A percentile compares a stretch with the other conserved stretches of the same genome.
These are phyloP conservation scores for Solanum verrucosum DNA, from an alignment of 257 asterid genomes.

Conservation along the genomic window DNA sequence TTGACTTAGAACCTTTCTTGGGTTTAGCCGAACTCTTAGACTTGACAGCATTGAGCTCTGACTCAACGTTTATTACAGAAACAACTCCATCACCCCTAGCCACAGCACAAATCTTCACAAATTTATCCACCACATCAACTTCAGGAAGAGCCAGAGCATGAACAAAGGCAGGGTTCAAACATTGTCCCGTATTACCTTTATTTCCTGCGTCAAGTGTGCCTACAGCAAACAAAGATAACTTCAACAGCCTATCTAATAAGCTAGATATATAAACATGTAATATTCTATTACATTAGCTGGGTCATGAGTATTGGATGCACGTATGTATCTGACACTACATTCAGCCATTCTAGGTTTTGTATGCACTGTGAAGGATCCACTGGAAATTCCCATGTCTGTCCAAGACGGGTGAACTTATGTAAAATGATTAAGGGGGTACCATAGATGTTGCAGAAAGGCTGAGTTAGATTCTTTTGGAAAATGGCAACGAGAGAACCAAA, in stretches of 20 bases:
- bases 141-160: conserved; percentile 81
- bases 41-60: conserved; percentile 39
- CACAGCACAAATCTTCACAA: conserved; percentile 77
- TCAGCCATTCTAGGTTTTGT: neutral
- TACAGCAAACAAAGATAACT: conserved; percentile 5
- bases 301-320: neutral
- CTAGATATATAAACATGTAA: neutral
- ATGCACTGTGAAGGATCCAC: neutral
- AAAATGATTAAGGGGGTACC: neutral
- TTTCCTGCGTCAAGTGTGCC: conserved; percentile 32
- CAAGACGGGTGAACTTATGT: neutral
- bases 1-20: conserved; percentile 31
- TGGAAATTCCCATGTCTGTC: neutral
- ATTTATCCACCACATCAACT: conserved; percentile 53
- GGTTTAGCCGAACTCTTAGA: conserved; percentile 38
- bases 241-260: neutral
- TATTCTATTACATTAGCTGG: neutral
- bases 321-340: neutral
- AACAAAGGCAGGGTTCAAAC: conserved; percentile 79
- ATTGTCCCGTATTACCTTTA: conserved; percentile 50
- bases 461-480: neutral
- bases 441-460: neutral
- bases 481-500: neutral
- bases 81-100: conserved; percentile 92
- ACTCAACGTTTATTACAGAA: conserved; percentile 52